Conservation (phyloP, 805 yeast species). For the Candida sphagnicola region DNA sequence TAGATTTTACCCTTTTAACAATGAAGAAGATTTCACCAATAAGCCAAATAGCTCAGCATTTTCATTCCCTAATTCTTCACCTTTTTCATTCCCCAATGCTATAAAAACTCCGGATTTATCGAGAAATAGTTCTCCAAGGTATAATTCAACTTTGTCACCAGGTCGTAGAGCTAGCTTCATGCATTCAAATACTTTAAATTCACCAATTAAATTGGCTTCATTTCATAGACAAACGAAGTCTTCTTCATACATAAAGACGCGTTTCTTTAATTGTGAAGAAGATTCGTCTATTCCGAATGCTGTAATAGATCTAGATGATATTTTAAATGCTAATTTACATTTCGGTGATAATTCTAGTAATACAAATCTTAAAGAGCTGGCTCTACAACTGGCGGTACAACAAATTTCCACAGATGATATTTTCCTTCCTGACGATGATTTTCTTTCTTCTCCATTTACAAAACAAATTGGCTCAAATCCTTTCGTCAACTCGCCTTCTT, state of each 20-base stretch:
- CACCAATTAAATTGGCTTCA: slow-evolving; percentile 26
- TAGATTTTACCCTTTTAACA: slow-evolving; percentile 27
- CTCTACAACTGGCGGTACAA: too few species aligned
- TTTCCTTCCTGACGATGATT: slow-evolving; percentile 19
- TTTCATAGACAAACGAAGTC: slow-evolving; percentile 1
- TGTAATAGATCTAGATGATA: slow-evolving; percentile 37
- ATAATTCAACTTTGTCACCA: slow-evolving; percentile 2
- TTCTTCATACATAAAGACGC: slow-evolving; percentile 5
- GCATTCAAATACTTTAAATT: slow-evolving; percentile 19
- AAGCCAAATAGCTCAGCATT: slow-evolving; percentile 16
- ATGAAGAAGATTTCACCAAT: slow-evolving; percentile 32
- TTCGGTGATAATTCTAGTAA: slow-evolving; percentile 14
- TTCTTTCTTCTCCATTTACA: slow-evolving; percentile 28
- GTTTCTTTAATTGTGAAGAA: slow-evolving; percentile 9
- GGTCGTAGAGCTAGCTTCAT: background rate
- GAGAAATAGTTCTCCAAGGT: slow-evolving; percentile 3
- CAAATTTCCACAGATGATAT: slow-evolving; percentile 2
- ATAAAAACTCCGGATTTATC: slow-evolving; percentile 12
- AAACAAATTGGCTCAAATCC: slow-evolving; percentile 15
- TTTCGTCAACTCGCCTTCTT: slow-evolving; percentile 13
- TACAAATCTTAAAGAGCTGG: slow-evolving; percentile 3
- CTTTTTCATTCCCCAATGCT: background rate
- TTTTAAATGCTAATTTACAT: slow-evolving; percentile 28
- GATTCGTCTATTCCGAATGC: slow-evolving; percentile 30
- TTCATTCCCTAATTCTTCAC: slow-evolving; percentile 23